Evolutionary conservation across 1,284 basidiomycete species (phyloP).

Genomic region (Trichosporon coremiiforme): DNA sequence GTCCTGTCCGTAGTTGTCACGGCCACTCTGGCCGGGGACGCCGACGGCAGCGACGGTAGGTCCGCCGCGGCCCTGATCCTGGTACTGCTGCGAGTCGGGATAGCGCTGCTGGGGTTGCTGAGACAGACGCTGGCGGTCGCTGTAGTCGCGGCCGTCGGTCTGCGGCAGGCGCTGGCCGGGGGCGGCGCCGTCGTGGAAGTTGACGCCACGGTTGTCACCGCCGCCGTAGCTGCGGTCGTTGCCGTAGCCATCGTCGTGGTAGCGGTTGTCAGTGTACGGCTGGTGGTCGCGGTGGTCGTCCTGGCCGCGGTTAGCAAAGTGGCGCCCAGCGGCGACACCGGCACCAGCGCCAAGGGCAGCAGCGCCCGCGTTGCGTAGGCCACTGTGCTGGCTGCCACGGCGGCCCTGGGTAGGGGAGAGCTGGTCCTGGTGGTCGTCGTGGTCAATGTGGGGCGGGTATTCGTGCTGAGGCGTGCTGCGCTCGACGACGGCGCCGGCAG

Average conservation of each 20-base stretch:
- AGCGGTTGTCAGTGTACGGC: constrained; percentile 6
- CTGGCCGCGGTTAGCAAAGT: constrained; percentile 3
- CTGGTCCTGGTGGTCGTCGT: not conserved
- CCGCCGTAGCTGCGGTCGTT: constrained; percentile 1
- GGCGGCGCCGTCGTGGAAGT: not conserved
- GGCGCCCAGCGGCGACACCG: not conserved
- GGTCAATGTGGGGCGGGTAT: not conserved
- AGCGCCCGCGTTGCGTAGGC: not conserved
- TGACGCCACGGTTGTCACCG: not conserved
- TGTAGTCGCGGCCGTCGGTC: constrained; percentile 6
- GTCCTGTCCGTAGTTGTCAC: not conserved
- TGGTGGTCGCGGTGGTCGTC: not conserved
- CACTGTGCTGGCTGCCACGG: not conserved
- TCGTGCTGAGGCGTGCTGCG: not conserved
- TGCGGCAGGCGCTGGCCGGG: constrained; percentile 4
- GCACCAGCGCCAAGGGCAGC: not conserved
- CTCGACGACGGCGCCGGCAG: constrained; percentile 9
- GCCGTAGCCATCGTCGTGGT: not conserved
- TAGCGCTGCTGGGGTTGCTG: not conserved
- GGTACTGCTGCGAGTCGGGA: not conserved
- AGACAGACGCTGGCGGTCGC: constrained; percentile 3
- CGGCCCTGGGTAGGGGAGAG: not conserved
- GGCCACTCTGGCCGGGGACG: not conserved
- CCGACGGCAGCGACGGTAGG: not conserved
- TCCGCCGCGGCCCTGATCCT: not conserved